Evolutionary conservation across 345 rosid genomes (phyloP).

Genomic region (Arabis hirsuta): DNA sequence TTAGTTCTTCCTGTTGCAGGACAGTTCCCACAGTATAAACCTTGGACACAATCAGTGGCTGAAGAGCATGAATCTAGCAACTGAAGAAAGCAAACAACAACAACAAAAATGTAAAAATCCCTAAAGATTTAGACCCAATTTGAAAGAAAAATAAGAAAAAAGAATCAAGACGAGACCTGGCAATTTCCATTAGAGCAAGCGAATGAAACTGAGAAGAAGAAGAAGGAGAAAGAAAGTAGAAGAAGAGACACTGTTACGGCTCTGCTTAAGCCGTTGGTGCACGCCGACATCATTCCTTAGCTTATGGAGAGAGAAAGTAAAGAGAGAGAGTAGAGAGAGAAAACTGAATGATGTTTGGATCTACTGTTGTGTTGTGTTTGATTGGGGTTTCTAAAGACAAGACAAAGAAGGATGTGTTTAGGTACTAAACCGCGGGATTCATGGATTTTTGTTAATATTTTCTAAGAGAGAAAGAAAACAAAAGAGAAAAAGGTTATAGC

Average conservation of each 20-base stretch:
- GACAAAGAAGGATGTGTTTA: slow-evolving; percentile 42
- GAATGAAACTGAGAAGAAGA: slow-evolving; percentile 44
- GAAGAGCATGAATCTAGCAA: slow-evolving; percentile 67
- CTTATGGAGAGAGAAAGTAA: slow-evolving; percentile 34
- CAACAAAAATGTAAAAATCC: slow-evolving; percentile 1
- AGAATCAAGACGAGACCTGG: slow-evolving; percentile 58
- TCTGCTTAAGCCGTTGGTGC: slow-evolving; percentile 60
- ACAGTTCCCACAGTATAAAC: slow-evolving; percentile 87
- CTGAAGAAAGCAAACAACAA: slow-evolving; percentile 40
- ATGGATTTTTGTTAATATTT: slow-evolving; percentile 28
- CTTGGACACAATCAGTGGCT: slow-evolving; percentile 72
- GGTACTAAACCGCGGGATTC: slow-evolving; percentile 50
- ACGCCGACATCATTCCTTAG: slow-evolving; percentile 55
- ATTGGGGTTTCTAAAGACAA: slow-evolving; percentile 36
- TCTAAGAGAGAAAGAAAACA: neutral
- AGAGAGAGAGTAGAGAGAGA: slow-evolving; percentile 17
- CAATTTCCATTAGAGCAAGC: slow-evolving; percentile 71
- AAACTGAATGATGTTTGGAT: slow-evolving; percentile 24
- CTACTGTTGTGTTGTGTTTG: slow-evolving; percentile 36
- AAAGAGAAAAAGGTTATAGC: slow-evolving; percentile 1
- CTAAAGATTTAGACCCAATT: slow-evolving; percentile 26
- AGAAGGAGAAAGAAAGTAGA: slow-evolving; percentile 42
- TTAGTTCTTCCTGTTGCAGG: slow-evolving; percentile 71
- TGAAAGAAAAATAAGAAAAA: slow-evolving; percentile 26
- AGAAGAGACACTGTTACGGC: slow-evolving; percentile 47